A percentile compares a stretch with the other conserved stretches of the same genome.
phyloP scores from a whole-genome alignment of 306 rosid genomes.

The Ziziphus jujuba region DNA sequence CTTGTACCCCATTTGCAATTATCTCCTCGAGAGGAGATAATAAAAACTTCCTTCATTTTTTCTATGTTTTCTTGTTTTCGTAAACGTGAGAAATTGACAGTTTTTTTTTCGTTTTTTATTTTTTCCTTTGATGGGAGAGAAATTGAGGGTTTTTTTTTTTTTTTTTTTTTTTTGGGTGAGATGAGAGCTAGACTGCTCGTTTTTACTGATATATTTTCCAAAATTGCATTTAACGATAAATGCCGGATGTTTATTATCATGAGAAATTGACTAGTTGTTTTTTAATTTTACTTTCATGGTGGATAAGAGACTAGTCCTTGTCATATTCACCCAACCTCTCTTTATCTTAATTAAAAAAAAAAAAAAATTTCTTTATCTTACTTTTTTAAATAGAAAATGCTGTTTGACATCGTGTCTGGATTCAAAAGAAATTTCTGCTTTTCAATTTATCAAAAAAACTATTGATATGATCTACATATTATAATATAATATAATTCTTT shows the following conservation, averaged over 20 bases:
- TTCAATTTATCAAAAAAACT: too few relatives aligned
- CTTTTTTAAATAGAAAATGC: too few relatives aligned
- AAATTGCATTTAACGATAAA: too few relatives aligned
- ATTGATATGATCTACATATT: too few relatives aligned
- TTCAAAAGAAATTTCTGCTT: too few relatives aligned
- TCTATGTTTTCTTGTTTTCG: neutral
- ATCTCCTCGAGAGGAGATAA: slow-evolving; percentile 8
- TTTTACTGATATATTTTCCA: too few relatives aligned
- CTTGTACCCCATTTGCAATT: neutral
- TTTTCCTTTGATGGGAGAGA: neutral
- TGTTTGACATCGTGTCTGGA: too few relatives aligned
- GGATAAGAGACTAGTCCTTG: neutral
- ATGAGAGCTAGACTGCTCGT: neutral
- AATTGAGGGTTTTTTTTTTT: neutral
- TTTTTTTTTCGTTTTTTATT: neutral
- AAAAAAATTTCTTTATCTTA: too few relatives aligned
- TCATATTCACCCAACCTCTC: neutral
- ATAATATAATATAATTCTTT: too few relatives aligned
- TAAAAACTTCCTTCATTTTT: neutral
- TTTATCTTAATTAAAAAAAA: too few relatives aligned
- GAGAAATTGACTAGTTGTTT: slow-evolving; percentile 6
- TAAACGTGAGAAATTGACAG: slow-evolving; percentile 9
- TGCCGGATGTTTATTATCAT: neutral
- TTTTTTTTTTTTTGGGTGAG: neutral
- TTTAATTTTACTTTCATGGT: neutral